phyloP scores from a whole-genome alignment of 257 asterid species.

The Penstemon barbatus region DNA sequence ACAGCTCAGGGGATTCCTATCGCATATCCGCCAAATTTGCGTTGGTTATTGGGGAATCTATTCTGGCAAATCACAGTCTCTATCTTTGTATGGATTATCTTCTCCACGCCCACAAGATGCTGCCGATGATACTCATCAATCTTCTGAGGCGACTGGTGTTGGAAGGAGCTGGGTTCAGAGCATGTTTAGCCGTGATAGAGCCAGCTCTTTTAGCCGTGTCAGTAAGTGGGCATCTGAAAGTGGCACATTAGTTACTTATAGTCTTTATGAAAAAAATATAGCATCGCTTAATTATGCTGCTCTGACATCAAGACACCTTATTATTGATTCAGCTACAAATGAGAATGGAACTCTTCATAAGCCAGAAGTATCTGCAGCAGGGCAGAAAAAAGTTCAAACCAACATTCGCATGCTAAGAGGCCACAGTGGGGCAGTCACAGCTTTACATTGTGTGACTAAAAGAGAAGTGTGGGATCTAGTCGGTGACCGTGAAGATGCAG shows the following conservation, averaged over 20 bases:
- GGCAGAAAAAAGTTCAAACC: constrained; percentile 82
- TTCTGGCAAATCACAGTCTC: constrained; percentile 66
- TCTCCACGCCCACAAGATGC: constrained; percentile 87
- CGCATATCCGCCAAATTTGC: constrained; percentile 79
- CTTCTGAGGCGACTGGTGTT: constrained; percentile 81
- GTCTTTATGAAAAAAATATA: constrained; percentile 14
- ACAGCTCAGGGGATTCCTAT: constrained; percentile 75
- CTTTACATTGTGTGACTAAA: constrained; percentile 90
- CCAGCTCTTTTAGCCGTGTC: constrained; percentile 70
- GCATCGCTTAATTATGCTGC: constrained; percentile 21
- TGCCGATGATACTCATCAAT: constrained; percentile 57
- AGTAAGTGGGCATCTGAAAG: constrained; percentile 66
- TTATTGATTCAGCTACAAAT: constrained; percentile 43
- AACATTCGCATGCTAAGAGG: constrained; percentile 87
- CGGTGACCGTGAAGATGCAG: constrained; percentile 97
- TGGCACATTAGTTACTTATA: constrained; percentile 44
- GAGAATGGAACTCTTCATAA: constrained; percentile 66
- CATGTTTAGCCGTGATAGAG: constrained; percentile 92
- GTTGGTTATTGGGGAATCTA: constrained; percentile 88
- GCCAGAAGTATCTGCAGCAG: constrained; percentile 67
- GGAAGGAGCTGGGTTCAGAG: constrained; percentile 99
- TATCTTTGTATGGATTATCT: constrained; percentile 66
- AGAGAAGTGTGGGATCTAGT: constrained; percentile 95
- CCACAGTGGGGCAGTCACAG: constrained; percentile 88
- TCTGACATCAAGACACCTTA: constrained; percentile 28